Conservation (phyloP, 2,329 filamentous ascomycete genomes). For the Sporothrix luriei region DNA sequence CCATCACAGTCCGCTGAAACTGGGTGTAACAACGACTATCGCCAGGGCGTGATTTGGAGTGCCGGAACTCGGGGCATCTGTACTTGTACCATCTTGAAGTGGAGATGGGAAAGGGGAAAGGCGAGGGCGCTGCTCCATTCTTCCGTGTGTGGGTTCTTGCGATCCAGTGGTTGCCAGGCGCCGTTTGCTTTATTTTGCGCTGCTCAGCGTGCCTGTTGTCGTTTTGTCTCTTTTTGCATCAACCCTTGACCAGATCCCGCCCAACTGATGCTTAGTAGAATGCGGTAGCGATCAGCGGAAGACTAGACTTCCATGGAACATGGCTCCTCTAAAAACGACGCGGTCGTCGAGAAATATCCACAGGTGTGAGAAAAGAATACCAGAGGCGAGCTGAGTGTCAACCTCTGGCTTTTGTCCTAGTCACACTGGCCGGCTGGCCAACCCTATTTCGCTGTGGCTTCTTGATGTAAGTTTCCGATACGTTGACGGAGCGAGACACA, state of each 20-base stretch:
- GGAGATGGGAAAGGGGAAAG: constrained; percentile 14
- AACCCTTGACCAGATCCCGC: constrained; percentile 14
- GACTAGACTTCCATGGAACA: constrained; percentile 27
- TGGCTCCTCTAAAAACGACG: constrained; percentile 1
- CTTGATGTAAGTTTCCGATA: constrained; percentile 1
- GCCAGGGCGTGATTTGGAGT: background rate
- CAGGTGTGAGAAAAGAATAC: background rate
- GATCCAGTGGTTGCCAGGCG: constrained; percentile 9
- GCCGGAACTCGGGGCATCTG: no score
- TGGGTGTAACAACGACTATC: background rate
- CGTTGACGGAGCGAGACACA: constrained; percentile 2
- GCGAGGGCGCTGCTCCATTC: constrained; percentile 19
- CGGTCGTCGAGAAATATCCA: constrained; percentile 3
- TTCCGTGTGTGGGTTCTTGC: constrained; percentile 10
- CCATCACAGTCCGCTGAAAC: constrained; percentile 5
- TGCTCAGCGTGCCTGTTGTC: background rate
- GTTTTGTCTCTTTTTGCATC: constrained; percentile 9
- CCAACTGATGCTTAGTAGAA: background rate
- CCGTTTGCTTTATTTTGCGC: background rate
- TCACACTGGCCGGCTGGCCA: background rate
- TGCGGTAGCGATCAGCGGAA: constrained; percentile 18
- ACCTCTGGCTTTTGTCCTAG: background rate
- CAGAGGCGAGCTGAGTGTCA: constrained; percentile 20
- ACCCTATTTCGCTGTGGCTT: constrained; percentile 6
- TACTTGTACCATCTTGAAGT: no score